Evolutionary conservation across 345 rosid genomes (phyloP).

Genomic region (Ceriops decandra): DNA sequence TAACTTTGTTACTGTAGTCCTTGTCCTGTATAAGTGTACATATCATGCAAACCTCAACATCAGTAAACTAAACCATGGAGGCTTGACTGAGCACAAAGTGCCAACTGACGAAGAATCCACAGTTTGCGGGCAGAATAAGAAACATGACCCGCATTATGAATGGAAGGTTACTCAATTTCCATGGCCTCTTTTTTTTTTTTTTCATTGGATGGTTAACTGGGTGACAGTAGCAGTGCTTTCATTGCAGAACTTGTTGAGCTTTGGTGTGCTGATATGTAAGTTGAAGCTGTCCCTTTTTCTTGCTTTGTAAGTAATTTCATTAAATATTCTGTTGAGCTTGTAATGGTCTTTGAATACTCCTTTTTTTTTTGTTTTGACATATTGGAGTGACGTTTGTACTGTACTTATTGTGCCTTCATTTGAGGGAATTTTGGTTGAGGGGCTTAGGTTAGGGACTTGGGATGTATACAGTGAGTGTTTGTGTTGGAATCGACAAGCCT

Average conservation of each 20-base stretch:
- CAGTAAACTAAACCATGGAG: background rate
- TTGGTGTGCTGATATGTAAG: slow-evolving; percentile 1
- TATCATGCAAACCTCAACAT: background rate
- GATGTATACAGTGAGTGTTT: no score
- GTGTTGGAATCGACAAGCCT: no score
- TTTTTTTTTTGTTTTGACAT: background rate
- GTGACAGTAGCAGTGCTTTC: background rate
- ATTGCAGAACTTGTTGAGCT: slow-evolving; percentile 7
- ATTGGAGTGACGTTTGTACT: background rate
- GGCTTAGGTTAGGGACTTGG: no score
- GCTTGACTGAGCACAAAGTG: background rate
- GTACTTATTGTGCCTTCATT: background rate
- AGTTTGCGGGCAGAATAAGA: background rate
- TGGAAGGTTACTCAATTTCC: slow-evolving; percentile 1
- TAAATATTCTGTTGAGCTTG: slow-evolving; percentile 8
- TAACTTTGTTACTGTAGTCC: slow-evolving; percentile 11
- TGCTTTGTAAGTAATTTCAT: background rate
- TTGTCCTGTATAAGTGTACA: slow-evolving; percentile 20
- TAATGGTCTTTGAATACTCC: background rate
- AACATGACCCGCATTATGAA: background rate
- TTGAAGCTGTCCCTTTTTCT: background rate
- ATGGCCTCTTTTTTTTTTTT: background rate
- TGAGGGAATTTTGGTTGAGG: no score
- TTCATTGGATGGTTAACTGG: background rate
- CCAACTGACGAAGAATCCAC: background rate